Base-by-base conservation (phyloP, 441 rosid genomes). In the Oxalis stricta region DNA sequence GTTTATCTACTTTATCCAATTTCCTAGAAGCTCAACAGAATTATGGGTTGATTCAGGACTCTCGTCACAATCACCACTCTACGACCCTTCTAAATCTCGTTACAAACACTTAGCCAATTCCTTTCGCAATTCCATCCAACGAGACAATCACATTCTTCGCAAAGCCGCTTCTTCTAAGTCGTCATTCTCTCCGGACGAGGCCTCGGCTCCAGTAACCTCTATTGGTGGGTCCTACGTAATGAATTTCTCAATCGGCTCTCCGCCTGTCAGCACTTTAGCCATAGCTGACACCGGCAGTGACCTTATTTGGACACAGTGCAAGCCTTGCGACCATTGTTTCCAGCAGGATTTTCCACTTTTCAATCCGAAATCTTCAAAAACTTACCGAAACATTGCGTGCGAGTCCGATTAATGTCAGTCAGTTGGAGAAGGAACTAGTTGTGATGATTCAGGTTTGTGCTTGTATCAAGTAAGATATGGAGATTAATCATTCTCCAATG, bases 301-400 rank as follows among this genome's bases (percentile, higher is more conserved):
- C 36, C 66, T 73, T 7, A 10, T 54, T 9, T 73, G 80, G 84
- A 65, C 75, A 0, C 84, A 73, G 28, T 73, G 84, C 58, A 5
- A 38, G 17, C 77, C 73, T 0, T 72, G 75, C 40, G 0, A 4
- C 0, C 2, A 37, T 0, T 76, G 80, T 44, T 61, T 46, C 48
- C 0, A 38, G 13, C 73, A 66, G 14, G 43, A 18, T 0, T 49
- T 13, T 33, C 75, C 68, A 3, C 29, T 63, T 11, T 73, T 70
- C 16, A 41, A 65, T 45, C 73, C 84, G 2, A 16, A n/a, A 0
- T 0, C 37, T 0, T 76, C 80, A 24, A 44, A 58, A 0, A 68
- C 75, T 11, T 76, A 63, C 55, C 40, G 22, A 40, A 20, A 55
- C 3, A 2, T 66, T 39, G 22, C 70, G 23, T 73, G 80, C 49